phyloP scores from a whole-genome alignment of 257 asterid genomes.

The Primulina eburnea region DNA sequence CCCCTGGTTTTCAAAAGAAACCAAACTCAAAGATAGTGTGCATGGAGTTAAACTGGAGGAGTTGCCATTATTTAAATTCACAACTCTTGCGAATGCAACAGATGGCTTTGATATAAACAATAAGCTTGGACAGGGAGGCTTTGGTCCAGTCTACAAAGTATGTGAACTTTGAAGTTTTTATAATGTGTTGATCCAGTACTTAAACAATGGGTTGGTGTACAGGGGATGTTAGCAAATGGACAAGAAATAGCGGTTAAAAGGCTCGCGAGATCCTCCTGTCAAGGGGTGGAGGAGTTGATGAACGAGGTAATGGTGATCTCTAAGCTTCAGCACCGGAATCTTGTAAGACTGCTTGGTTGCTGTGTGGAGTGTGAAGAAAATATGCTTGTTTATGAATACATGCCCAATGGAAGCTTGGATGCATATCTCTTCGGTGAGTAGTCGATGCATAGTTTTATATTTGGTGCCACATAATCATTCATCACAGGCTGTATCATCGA shows the following conservation, averaged over 20 bases:
- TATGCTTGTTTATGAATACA: slow-evolving; percentile 52
- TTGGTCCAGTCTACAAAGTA: slow-evolving; percentile 36
- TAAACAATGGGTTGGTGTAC: not conserved
- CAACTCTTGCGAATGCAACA: slow-evolving; percentile 17
- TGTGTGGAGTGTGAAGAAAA: slow-evolving; percentile 52
- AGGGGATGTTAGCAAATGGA: slow-evolving; percentile 44
- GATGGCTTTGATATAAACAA: not conserved
- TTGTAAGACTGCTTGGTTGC: slow-evolving; percentile 50
- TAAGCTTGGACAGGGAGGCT: slow-evolving; percentile 36
- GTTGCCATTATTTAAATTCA: slow-evolving; percentile 11
- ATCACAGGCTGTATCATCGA: not conserved
- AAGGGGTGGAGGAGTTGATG: slow-evolving; percentile 48
- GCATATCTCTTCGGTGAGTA: slow-evolving; percentile 45
- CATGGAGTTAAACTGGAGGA: slow-evolving; percentile 24
- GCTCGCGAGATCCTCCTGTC: slow-evolving; percentile 45
- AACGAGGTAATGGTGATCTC: slow-evolving; percentile 47
- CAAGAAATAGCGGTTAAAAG: slow-evolving; percentile 51
- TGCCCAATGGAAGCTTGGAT: slow-evolving; percentile 60
- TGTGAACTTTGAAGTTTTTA: not conserved
- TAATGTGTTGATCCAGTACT: not conserved
- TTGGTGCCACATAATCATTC: not conserved
- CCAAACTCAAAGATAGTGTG: not conserved
- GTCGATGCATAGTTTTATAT: not conserved
- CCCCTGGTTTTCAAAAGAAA: not conserved
- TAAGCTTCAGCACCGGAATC: slow-evolving; percentile 47